Evolutionary conservation across 768 basidiomycete species (phyloP).

Genomic region (Pulveroboletus sp.): DNA sequence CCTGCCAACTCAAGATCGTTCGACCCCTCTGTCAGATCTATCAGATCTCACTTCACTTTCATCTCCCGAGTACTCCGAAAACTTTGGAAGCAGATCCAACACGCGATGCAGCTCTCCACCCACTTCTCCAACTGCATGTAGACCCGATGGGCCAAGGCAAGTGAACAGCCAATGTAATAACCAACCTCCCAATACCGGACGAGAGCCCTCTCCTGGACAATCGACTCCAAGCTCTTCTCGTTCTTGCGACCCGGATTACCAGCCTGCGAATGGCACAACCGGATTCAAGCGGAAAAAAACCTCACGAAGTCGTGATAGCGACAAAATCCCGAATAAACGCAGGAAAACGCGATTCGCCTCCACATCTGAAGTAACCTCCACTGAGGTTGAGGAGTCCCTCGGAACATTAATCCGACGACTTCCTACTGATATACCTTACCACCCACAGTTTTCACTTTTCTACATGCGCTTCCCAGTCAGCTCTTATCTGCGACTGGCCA

Average conservation of each 20-base stretch:
- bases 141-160: background rate
- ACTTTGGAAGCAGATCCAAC: background rate
- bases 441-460: conserved; percentile 51
- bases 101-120: conserved; percentile 13
- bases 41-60: conserved; percentile 30
- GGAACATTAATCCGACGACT: conserved; percentile 33
- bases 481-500: conserved; percentile 43
- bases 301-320: conserved; percentile 6
- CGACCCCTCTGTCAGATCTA: conserved; percentile 24
- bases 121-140: conserved; percentile 14
- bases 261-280: conserved; percentile 14
- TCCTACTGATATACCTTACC: conserved; percentile 43
- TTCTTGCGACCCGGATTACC: conserved; percentile 6
- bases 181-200: background rate
- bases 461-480: conserved; percentile 70
- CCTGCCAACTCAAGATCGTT: conserved; percentile 9
- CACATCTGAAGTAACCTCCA: background rate
- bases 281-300: conserved; percentile 19
- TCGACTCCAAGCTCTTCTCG: conserved; percentile 4
- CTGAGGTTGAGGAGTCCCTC: background rate
- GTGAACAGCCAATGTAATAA: background rate
- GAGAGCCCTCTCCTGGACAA: background rate
- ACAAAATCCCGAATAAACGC: conserved; percentile 4
- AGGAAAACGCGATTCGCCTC: conserved; percentile 7
- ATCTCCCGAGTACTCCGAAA: conserved; percentile 16